Conservation (phyloP, 1,139 yeast species). For the Blastobotrys ciferrii region DNA sequence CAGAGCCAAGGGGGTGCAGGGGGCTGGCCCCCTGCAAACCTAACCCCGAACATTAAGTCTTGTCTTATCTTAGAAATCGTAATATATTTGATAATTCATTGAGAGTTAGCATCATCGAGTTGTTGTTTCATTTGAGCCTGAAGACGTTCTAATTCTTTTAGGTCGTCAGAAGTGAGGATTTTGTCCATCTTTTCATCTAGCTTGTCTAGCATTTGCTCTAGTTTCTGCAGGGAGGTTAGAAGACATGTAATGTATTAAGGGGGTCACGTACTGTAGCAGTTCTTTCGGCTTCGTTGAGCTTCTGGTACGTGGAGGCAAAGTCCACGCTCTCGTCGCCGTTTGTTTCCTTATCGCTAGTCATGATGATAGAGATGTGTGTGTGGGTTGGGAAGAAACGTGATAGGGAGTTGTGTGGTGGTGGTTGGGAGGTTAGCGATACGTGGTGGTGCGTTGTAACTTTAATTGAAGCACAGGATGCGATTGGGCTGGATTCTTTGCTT, state of each 20-base stretch:
- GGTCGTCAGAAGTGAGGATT: slow-evolving; percentile 36
- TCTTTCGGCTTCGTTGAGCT: slow-evolving; percentile 55
- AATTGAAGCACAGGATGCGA: no score
- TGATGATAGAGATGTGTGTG: no score
- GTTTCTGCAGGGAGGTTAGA: slow-evolving; percentile 26
- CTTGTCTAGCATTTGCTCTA: slow-evolving; percentile 56
- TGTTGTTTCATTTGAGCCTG: slow-evolving; percentile 19
- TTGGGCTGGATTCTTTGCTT: slow-evolving; percentile 2
- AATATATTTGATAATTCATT: neutral
- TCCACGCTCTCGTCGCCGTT: slow-evolving; percentile 28
- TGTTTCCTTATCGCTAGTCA: slow-evolving; percentile 23
- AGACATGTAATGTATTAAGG: neutral
- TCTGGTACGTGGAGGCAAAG: slow-evolving; percentile 48
- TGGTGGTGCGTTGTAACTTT: no score
- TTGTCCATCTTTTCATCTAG: slow-evolving; percentile 56
- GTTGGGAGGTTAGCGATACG: slow-evolving; percentile 2
- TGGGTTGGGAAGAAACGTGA: neutral
- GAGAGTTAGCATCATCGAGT: slow-evolving; percentile 1
- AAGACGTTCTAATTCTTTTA: slow-evolving; percentile 21
- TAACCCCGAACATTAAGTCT: no score
- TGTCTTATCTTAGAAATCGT: no score
- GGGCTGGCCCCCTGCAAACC: no score
- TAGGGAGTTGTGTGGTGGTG: neutral
- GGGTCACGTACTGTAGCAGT: slow-evolving; percentile 46
- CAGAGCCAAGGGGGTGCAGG: no score